Percentiles rank a stretch among this genome's conserved stretches.
Conservation (phyloP, 306 rosid species). For the Erythrophleum fordii region DNA sequence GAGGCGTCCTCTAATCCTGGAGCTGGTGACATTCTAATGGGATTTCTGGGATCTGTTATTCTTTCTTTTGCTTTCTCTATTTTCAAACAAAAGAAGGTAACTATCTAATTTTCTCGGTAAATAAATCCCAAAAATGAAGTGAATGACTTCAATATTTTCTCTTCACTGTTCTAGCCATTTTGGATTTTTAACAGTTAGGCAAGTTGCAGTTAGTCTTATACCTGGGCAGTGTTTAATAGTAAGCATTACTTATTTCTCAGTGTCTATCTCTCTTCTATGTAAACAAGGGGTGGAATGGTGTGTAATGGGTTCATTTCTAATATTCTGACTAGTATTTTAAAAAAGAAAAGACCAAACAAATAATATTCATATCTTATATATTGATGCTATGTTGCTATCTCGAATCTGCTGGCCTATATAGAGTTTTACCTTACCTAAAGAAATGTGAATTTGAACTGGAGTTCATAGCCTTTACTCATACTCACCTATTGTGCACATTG, state of each 20-base stretch:
- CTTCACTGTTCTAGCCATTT: neutral
- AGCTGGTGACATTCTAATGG: conserved; percentile 95
- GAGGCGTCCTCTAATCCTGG: conserved; percentile 83
- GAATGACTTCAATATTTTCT: neutral
- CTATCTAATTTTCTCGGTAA: conserved; percentile 21
- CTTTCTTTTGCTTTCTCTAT: conserved; percentile 98
- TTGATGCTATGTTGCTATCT: neutral
- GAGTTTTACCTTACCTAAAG: neutral
- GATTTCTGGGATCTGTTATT: conserved; percentile 95
- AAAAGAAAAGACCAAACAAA: no score
- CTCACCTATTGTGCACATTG: neutral
- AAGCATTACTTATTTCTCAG: neutral
- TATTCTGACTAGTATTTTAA: no score
- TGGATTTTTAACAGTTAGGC: conserved; percentile 7
- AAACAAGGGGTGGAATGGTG: neutral
- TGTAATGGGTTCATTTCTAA: no score
- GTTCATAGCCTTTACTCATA: neutral
- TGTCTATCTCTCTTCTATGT: neutral
- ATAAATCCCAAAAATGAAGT: conserved; percentile 1
- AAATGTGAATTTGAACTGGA: neutral
- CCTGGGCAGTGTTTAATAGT: neutral
- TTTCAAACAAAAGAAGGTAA: conserved; percentile 97
- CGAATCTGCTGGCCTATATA: neutral
- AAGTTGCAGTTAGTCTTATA: neutral
- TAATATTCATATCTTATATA: no score